A percentile compares a stretch with the other conserved stretches of the same genome.
Conservation (phyloP, 2,329 filamentous ascomycete species). For the Pseudopithomyces chartarum region DNA sequence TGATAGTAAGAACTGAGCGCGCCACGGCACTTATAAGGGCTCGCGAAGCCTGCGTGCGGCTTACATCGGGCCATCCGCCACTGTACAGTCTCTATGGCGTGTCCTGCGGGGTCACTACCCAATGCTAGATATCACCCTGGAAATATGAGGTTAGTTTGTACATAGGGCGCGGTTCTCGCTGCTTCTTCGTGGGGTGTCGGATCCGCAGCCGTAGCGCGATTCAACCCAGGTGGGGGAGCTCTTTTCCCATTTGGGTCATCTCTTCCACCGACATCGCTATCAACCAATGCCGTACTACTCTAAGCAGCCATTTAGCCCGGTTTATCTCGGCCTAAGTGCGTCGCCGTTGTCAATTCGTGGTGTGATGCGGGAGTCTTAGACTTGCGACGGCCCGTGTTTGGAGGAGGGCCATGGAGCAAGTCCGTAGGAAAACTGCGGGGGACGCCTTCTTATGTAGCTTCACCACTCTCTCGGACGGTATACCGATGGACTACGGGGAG, state of each 20-base stretch:
- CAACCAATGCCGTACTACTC: conserved; percentile 1
- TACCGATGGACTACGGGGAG: not conserved
- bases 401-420: not conserved
- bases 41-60: conserved; percentile 2
- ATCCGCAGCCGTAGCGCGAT: conserved; percentile 1
- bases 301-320: conserved; percentile 2
- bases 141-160: conserved; percentile 3
- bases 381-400: not conserved
- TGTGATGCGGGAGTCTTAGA: not conserved
- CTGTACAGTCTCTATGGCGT: conserved; percentile 1
- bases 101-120: conserved; percentile 9
- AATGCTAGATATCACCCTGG: not conserved
- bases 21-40: not conserved
- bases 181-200: conserved; percentile 1
- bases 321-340: not conserved
- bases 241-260: conserved; percentile 13
- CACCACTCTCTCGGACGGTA: not conserved
- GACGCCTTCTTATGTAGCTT: not conserved
- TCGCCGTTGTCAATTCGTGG: not conserved
- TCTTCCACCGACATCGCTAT: conserved; percentile 10
- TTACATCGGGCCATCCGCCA: conserved; percentile 10
- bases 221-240: conserved; percentile 9
- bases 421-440: conserved; percentile 5
- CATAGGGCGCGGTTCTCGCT: not conserved
- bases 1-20: not conserved